Evolutionary conservation across 2,329 filamentous ascomycete genomes (phyloP).

Genomic region (Calonectria naviculata): DNA sequence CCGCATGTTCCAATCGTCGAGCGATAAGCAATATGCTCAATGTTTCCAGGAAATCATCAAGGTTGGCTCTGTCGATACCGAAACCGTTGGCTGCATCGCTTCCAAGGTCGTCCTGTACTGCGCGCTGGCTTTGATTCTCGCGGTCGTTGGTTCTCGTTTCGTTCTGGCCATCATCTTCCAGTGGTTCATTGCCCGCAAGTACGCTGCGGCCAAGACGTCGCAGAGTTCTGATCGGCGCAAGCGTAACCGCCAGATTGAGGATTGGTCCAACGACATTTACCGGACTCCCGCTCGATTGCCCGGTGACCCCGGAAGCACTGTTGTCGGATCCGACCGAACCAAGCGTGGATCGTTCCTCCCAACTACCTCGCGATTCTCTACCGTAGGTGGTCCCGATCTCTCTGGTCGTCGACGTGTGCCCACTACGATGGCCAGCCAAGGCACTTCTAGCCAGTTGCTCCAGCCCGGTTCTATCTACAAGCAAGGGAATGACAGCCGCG

Average conservation of each 20-base stretch:
- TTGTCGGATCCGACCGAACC: constrained; percentile 72
- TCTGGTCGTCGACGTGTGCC: constrained; percentile 66
- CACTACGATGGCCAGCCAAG: constrained; percentile 96
- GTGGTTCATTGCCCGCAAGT: constrained; percentile 93
- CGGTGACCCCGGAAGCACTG: constrained; percentile 77
- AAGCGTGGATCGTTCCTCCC: constrained; percentile 92
- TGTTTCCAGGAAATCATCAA: constrained; percentile 96
- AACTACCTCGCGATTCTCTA: constrained; percentile 93
- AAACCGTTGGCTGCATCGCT: constrained; percentile 96
- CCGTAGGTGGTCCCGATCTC: constrained; percentile 83
- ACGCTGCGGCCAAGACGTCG: constrained; percentile 86
- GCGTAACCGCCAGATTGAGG: constrained; percentile 93
- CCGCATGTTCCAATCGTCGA: constrained; percentile 81
- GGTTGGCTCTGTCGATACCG: constrained; percentile 94
- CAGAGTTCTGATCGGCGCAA: constrained; percentile 84
- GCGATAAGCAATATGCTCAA: constrained; percentile 84
- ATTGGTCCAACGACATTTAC: constrained; percentile 98
- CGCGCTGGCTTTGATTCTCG: constrained; percentile 89
- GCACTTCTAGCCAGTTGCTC: constrained; percentile 77
- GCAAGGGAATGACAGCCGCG: constrained; percentile 70
- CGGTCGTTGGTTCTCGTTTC: constrained; percentile 89
- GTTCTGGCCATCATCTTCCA: constrained; percentile 91
- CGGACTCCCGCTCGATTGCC: constrained; percentile 85
- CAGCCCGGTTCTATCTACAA: constrained; percentile 79
- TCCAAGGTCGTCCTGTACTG: constrained; percentile 97